A percentile compares a stretch with the other conserved stretches of the same genome.
Evolutionary conservation across 176 grass and related monocot genomes (phyloP).

Genomic region (Bothriochloa decipiens): DNA sequence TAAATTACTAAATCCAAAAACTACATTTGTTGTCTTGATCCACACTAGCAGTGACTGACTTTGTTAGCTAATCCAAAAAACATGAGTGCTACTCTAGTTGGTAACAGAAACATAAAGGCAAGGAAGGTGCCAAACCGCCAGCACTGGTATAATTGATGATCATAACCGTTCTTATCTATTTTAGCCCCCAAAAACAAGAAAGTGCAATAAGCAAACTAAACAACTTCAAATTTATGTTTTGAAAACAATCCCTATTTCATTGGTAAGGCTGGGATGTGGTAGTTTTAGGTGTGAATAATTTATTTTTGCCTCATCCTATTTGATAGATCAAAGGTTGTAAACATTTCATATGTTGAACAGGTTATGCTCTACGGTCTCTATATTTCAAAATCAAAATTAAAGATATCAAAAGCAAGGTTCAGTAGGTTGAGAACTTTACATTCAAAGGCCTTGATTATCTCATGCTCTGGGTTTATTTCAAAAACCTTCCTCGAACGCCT

Average conservation of each 20-base stretch:
- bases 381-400: not conserved
- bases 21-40: too few species aligned
- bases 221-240: not conserved
- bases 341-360: too few species aligned
- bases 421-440: constrained; percentile 53
- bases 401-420: not conserved
- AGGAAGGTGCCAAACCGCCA: not conserved
- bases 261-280: not conserved
- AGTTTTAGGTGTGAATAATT: not conserved
- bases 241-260: not conserved
- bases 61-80: not conserved
- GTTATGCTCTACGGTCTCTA: not conserved
- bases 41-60: not conserved
- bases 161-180: not conserved
- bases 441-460: constrained; percentile 85
- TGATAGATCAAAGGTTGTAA: not conserved
- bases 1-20: too few species aligned
- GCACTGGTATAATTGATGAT: not conserved
- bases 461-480: constrained; percentile 95
- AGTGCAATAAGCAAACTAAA: not conserved
- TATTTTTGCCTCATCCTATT: not conserved
- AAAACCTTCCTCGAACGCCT: constrained; percentile 97
- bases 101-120: not conserved
- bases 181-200: not conserved
- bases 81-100: not conserved